Conservation (phyloP, 2,329 filamentous ascomycete species). For the Colletotrichum abscissum region DNA sequence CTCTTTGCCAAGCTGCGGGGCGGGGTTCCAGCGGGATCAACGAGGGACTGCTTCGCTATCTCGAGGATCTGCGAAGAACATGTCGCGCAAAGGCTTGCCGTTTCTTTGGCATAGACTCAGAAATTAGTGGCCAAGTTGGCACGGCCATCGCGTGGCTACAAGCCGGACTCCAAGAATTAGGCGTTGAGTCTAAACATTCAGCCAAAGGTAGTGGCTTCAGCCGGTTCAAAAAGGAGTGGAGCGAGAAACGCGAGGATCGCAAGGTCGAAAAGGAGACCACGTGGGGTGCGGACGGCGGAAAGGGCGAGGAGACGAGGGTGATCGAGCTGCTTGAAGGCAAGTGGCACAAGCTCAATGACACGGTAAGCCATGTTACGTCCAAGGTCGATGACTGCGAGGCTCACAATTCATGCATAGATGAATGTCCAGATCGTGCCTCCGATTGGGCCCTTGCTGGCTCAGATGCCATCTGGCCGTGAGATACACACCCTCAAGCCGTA, state of each 20-base stretch:
- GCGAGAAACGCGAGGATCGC: slow-evolving; percentile 82
- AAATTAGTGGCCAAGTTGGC: slow-evolving; percentile 83
- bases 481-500: slow-evolving; percentile 81
- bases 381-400: neutral
- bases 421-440: slow-evolving; percentile 83
- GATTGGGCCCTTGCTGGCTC: slow-evolving; percentile 76
- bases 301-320: slow-evolving; percentile 84
- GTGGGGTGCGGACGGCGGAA: slow-evolving; percentile 88
- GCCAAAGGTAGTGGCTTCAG: slow-evolving; percentile 69
- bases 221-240: slow-evolving; percentile 78
- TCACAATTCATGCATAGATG: slow-evolving; percentile 61
- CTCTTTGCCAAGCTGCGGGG: slow-evolving; percentile 56
- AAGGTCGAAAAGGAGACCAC: slow-evolving; percentile 77
- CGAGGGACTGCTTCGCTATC: slow-evolving; percentile 76
- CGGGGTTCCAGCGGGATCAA: slow-evolving; percentile 61
- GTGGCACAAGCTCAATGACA: slow-evolving; percentile 94
- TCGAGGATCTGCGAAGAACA: slow-evolving; percentile 79
- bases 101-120: slow-evolving; percentile 91
- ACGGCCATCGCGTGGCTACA: slow-evolving; percentile 88
- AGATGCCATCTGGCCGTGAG: slow-evolving; percentile 89
- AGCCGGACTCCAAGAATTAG: slow-evolving; percentile 81
- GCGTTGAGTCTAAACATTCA: slow-evolving; percentile 64
- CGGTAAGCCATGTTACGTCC: slow-evolving; percentile 63
- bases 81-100: slow-evolving; percentile 87
- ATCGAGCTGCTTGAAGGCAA: slow-evolving; percentile 88